Evolutionary conservation across 306 rosid species (phyloP).

Genomic region (Parietaria judaica): DNA sequence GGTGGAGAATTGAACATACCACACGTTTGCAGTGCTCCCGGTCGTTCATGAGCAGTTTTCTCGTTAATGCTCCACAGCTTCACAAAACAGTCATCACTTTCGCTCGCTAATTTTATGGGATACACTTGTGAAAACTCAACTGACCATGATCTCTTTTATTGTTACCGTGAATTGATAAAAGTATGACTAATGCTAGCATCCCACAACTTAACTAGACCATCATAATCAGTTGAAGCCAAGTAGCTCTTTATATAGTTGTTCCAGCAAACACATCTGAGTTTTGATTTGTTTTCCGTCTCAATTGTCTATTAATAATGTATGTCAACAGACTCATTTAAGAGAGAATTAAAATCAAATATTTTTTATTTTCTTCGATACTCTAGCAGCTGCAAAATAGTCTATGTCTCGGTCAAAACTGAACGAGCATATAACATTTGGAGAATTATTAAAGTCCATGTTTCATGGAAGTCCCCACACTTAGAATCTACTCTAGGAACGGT

Average conservation of each 20-base stretch:
- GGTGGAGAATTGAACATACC: constrained; percentile 90
- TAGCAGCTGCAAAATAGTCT: constrained; percentile 90
- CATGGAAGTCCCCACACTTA: constrained; percentile 78
- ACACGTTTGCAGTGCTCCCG: constrained; percentile 72
- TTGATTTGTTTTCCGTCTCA: constrained; percentile 78
- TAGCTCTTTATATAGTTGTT: constrained; percentile 84
- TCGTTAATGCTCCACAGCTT: constrained; percentile 87
- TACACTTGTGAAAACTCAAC: constrained; percentile 74
- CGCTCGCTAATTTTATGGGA: constrained; percentile 94
- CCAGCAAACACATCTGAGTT: constrained; percentile 91
- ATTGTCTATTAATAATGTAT: constrained; percentile 77
- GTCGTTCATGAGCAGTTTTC: constrained; percentile 64
- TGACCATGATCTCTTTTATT: constrained; percentile 86
- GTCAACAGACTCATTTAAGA: constrained; percentile 63
- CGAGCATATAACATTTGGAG: constrained; percentile 77
- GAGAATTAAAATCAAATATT: constrained; percentile 69
- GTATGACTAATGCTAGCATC: constrained; percentile 83
- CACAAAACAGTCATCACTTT: constrained; percentile 85
- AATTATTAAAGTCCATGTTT: constrained; percentile 66
- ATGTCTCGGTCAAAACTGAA: constrained; percentile 86
- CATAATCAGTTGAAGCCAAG: constrained; percentile 89
- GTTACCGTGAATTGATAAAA: constrained; percentile 64
- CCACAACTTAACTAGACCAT: constrained; percentile 90
- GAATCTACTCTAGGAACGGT: constrained; percentile 71
- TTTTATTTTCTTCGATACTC: constrained; percentile 87